Conservation (phyloP, 1,284 basidiomycete genomes). For the Cryptococcus sp. region DNA sequence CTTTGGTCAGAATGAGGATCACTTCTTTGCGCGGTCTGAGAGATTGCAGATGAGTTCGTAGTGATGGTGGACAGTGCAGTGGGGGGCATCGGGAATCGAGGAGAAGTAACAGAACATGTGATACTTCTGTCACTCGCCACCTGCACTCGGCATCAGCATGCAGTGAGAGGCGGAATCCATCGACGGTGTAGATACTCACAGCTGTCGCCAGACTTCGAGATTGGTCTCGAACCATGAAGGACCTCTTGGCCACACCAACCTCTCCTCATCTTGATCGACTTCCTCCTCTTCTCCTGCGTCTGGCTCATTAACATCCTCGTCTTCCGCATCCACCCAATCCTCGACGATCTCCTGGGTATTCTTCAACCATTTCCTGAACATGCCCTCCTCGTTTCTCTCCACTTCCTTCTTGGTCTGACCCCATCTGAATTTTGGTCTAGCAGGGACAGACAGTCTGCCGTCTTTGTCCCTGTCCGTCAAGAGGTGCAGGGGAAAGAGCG, state of each 20-base stretch:
- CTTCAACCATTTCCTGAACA: slow-evolving; percentile 73
- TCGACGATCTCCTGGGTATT: slow-evolving; percentile 63
- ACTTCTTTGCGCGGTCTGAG: slow-evolving; percentile 59
- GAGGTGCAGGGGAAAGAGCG: slow-evolving; percentile 54
- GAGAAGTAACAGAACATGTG: slow-evolving; percentile 78
- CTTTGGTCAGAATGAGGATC: slow-evolving; percentile 81
- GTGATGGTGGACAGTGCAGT: slow-evolving; percentile 59
- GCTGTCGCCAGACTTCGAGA: slow-evolving; percentile 86
- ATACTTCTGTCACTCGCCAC: slow-evolving; percentile 84
- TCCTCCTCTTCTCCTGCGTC: slow-evolving; percentile 18
- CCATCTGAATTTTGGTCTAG: slow-evolving; percentile 77
- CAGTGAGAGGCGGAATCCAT: neutral
- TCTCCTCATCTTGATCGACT: slow-evolving; percentile 55
- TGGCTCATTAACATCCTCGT: slow-evolving; percentile 3
- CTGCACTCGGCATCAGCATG: slow-evolving; percentile 52
- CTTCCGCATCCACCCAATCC: slow-evolving; percentile 57
- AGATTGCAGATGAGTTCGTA: slow-evolving; percentile 56
- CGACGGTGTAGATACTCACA: slow-evolving; percentile 52
- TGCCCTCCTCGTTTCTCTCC: slow-evolving; percentile 78
- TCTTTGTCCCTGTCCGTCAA: slow-evolving; percentile 31
- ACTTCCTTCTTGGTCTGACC: slow-evolving; percentile 81
- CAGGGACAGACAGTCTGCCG: slow-evolving; percentile 61
- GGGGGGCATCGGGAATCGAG: slow-evolving; percentile 82
- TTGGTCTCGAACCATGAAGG: slow-evolving; percentile 81
- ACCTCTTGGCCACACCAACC: slow-evolving; percentile 29